Evolutionary conservation across 768 basidiomycete genomes (phyloP), one percentile per base, ranked within the genome.

Genomic region (Tulasnella sp.): DNA sequence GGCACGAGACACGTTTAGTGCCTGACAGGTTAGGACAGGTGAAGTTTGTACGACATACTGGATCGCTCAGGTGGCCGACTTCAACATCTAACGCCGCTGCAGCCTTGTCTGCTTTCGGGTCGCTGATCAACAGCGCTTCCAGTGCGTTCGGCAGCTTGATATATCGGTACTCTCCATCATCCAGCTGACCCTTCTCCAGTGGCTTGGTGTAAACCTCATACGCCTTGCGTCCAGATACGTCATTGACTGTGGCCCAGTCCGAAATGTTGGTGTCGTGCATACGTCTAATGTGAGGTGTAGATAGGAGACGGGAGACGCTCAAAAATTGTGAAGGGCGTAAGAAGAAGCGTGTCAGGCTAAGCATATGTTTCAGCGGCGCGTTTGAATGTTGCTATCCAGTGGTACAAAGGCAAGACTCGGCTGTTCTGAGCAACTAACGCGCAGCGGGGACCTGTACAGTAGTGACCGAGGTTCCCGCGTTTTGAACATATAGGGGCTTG

Each of bases 51-150:
- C n/a, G 24, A 75, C 85, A 70, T 68, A 90, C 90, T 15, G 96
- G 96, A 71, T 99, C 96, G 45, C 79, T 82, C 54, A 99, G 71
- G 71, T 98, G 93, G 3, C 96, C 96, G 1, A 97, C 92, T 34
- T 85, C 84, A 53, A 98, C 92, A 71, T 94, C 89, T 66, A 99
- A 77, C 67, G 90, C 89, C 1, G 94, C 96, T 0, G 92, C 90
- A 10, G 91, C 87, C 72, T 93, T 96, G 73, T 99, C 96, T 4
- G 93, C 82, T 63, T 81, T 83, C 0, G 79, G 71, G 68, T 99
- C 94, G 57, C 84, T 84, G 12, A 98, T 77, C 24, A 99, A 71
- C 63, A 85, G 80, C 0, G 84, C 92, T 62, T 88, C 84, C n/a
- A 99, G 72, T 2, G 87, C 92, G 67, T 98, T 99, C 5, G 82